Conservation (phyloP, 495 filamentous ascomycete genomes). For the Penicillium nucicola region DNA sequence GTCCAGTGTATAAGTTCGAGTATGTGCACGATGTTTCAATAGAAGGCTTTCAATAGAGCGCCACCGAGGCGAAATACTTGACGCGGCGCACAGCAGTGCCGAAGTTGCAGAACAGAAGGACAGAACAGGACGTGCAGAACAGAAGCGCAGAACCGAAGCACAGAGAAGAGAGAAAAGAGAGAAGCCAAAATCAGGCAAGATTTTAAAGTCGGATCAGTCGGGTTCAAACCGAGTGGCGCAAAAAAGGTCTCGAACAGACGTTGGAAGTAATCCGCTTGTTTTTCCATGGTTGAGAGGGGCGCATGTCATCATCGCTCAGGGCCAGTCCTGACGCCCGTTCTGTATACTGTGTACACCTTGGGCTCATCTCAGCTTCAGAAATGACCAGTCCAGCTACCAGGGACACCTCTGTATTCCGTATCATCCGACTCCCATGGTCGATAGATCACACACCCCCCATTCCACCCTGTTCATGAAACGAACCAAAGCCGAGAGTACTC, state of each 20-base stretch:
- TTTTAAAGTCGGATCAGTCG: not conserved
- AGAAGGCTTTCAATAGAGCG: no score
- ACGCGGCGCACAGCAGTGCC: no score
- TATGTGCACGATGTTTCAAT: no score
- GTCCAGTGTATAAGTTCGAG: no score
- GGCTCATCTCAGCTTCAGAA: not conserved
- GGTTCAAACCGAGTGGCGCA: not conserved
- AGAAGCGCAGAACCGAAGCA: no score
- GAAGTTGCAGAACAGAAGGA: no score
- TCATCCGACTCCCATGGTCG: slow-evolving; percentile 5
- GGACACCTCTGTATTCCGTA: no score
- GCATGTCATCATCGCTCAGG: not conserved
- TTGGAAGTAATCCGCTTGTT: not conserved
- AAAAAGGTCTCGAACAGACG: not conserved
- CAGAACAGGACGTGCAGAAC: no score
- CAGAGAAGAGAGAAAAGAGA: no score
- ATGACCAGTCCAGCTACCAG: slow-evolving; percentile 1
- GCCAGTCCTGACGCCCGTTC: no score
- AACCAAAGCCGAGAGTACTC: no score
- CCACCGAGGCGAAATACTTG: no score
- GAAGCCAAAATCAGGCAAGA: not conserved
- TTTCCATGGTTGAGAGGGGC: slow-evolving; percentile 1
- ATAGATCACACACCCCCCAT: slow-evolving; percentile 22
- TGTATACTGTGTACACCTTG: not conserved
- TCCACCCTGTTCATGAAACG: slow-evolving; percentile 5